Evolutionary conservation across 2,329 filamentous ascomycete species (phyloP).

Genomic region (Delphinella strobiligena): DNA sequence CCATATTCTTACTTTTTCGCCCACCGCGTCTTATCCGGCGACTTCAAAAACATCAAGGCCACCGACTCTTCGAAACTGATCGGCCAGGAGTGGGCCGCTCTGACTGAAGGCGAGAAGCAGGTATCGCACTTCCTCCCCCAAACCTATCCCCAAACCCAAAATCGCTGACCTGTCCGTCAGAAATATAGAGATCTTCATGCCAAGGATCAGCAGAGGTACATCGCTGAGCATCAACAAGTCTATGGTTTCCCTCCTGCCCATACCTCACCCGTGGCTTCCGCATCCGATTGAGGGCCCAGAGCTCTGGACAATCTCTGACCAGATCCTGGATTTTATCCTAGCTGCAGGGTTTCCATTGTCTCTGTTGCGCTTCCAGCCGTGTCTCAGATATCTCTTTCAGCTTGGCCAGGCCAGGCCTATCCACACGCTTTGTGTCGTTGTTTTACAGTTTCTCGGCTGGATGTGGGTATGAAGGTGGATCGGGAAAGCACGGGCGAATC

Average conservation of each 20-base stretch:
- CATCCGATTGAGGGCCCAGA: no score
- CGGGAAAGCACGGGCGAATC: no score
- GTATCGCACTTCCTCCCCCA: slow-evolving; percentile 16
- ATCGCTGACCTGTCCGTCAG: not conserved
- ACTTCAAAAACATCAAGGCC: slow-evolving; percentile 35
- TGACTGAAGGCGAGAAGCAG: slow-evolving; percentile 36
- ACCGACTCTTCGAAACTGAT: slow-evolving; percentile 31
- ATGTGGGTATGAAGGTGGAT: no score
- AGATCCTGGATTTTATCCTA: no score
- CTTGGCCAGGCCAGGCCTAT: no score
- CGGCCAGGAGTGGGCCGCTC: slow-evolving; percentile 34
- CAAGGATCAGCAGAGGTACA: slow-evolving; percentile 1
- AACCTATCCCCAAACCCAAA: not conserved
- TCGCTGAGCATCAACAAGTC: not conserved
- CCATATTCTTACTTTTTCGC: slow-evolving; percentile 32
- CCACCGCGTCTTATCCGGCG: slow-evolving; percentile 35
- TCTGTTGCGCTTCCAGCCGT: no score
- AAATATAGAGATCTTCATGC: slow-evolving; percentile 2
- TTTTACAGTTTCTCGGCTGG: no score
- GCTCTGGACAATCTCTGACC: no score
- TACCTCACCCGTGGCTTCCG: no score
- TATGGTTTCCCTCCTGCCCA: not conserved
- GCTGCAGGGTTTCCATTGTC: no score
- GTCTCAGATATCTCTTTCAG: no score
- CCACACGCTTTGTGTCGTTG: no score